phyloP scores from a whole-genome alignment of 2,329 filamentous ascomycete species.

The Calonectria pseudoreteaudii region DNA sequence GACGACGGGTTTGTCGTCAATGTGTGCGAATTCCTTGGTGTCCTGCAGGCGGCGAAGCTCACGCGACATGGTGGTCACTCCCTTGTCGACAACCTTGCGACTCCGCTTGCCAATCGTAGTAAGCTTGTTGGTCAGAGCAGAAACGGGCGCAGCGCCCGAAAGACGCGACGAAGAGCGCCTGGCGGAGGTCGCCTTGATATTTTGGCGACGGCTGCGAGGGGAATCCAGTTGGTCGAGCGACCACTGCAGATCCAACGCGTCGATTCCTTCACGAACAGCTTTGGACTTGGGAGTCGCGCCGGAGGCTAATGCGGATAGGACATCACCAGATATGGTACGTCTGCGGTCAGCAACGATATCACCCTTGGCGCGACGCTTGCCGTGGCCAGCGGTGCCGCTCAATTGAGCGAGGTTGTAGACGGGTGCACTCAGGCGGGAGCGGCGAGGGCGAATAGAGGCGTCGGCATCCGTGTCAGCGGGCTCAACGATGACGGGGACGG shows the following conservation, averaged over 20 bases:
- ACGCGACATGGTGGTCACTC: conserved; percentile 61
- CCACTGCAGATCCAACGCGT: conserved; percentile 60
- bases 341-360: conserved; percentile 59
- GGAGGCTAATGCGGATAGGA: conserved; percentile 40
- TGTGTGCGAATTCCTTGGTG: conserved; percentile 70
- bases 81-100: conserved; percentile 64
- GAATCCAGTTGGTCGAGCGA: conserved; percentile 53
- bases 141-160: conserved; percentile 49
- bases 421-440: conserved; percentile 65
- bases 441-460: conserved; percentile 60
- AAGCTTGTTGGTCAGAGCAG: conserved; percentile 59
- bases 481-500: conserved; percentile 24
- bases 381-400: conserved; percentile 71
- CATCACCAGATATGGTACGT: conserved; percentile 58
- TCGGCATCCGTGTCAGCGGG: conserved; percentile 39
- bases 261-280: conserved; percentile 52
- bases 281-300: conserved; percentile 28
- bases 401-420: conserved; percentile 77
- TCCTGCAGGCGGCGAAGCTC: conserved; percentile 71
- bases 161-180: conserved; percentile 60
- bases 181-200: conserved; percentile 45
- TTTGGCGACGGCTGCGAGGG: conserved; percentile 48
- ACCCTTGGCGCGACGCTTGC: conserved; percentile 65
- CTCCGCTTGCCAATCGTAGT: conserved; percentile 71
- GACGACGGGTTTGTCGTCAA: conserved; percentile 68